Percentiles rank a stretch among this genome's conserved stretches.
Evolutionary conservation across 1,284 basidiomycete genomes (phyloP).

Genomic region (Singerocomus inundabilis): DNA sequence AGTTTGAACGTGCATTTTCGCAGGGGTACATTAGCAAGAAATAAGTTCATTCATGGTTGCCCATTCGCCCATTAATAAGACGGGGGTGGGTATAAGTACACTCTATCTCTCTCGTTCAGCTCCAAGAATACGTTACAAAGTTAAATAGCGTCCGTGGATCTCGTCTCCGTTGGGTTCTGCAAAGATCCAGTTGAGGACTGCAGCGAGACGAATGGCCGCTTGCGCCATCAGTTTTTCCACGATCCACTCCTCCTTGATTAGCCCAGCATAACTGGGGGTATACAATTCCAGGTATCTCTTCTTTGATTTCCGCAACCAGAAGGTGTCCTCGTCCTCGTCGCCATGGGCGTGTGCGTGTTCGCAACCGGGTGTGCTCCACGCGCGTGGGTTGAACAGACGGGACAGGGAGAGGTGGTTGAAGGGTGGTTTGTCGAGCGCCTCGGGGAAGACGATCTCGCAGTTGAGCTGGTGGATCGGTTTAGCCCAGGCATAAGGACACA

Average conservation of each 20-base stretch:
- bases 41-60: not conserved
- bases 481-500: constrained; percentile 83
- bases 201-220: constrained; percentile 81
- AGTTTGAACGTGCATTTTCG: not conserved
- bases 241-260: constrained; percentile 63
- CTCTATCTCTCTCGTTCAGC: not conserved
- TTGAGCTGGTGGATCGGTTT: constrained; percentile 70
- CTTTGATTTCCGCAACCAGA: constrained; percentile 13
- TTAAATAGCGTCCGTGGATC: not conserved
- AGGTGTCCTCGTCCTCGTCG: constrained; percentile 17
- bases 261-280: constrained; percentile 77
- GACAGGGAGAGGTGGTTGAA: constrained; percentile 3
- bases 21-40: too few species aligned
- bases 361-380: not conserved
- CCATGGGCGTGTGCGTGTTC: not conserved
- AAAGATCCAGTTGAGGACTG: constrained; percentile 75
- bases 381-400: not conserved
- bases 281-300: constrained; percentile 76
- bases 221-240: constrained; percentile 81
- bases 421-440: constrained; percentile 53
- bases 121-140: constrained; percentile 1
- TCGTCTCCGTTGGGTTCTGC: constrained; percentile 13
- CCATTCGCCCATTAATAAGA: not conserved
- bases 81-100: not conserved
- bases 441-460: constrained; percentile 79